These are phyloP conservation scores for Heritiera fomes DNA, from an alignment of 345 rosid species.

Conservation along the genomic window DNA sequence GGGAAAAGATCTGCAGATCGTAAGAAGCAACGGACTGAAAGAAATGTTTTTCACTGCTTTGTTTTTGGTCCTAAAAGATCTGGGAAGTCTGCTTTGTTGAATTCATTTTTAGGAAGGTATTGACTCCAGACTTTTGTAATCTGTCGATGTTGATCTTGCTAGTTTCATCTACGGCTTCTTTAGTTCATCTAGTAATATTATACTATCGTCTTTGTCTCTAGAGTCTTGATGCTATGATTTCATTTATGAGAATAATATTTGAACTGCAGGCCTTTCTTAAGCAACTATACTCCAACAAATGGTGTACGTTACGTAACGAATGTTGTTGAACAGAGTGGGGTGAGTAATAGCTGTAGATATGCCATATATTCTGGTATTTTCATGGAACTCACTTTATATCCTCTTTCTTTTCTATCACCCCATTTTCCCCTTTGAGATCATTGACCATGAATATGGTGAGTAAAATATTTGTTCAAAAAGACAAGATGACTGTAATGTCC, in stretches of 20 bases:
- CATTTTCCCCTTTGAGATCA: background rate
- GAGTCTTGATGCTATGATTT: conserved; percentile 2
- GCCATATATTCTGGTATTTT: conserved; percentile 9
- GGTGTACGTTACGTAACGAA: conserved; percentile 58
- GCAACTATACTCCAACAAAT: conserved; percentile 41
- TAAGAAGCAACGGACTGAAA: conserved; percentile 70
- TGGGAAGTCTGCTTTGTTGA: conserved; percentile 70
- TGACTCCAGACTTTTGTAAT: conserved; percentile 16
- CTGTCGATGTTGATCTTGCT: conserved; percentile 16
- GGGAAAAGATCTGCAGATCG: conserved; percentile 64
- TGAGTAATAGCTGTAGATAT: conserved; percentile 34
- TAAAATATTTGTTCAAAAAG: background rate
- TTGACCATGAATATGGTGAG: conserved; percentile 1
- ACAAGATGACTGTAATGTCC: background rate
- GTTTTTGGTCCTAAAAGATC: conserved; percentile 72
- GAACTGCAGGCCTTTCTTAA: conserved; percentile 60
- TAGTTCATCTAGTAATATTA: background rate
- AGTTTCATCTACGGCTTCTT: conserved; percentile 18
- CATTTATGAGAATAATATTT: conserved; percentile 13
- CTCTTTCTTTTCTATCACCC: conserved; percentile 16
- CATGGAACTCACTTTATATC: background rate
- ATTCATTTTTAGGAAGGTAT: conserved; percentile 72
- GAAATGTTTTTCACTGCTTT: conserved; percentile 65
- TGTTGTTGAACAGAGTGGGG: conserved; percentile 67
- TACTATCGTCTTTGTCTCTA: conserved; percentile 4